Percentiles rank a stretch among this genome's conserved stretches.
Evolutionary conservation across 495 filamentous ascomycete genomes (phyloP).

Genomic region (Neurospora cerealis): DNA sequence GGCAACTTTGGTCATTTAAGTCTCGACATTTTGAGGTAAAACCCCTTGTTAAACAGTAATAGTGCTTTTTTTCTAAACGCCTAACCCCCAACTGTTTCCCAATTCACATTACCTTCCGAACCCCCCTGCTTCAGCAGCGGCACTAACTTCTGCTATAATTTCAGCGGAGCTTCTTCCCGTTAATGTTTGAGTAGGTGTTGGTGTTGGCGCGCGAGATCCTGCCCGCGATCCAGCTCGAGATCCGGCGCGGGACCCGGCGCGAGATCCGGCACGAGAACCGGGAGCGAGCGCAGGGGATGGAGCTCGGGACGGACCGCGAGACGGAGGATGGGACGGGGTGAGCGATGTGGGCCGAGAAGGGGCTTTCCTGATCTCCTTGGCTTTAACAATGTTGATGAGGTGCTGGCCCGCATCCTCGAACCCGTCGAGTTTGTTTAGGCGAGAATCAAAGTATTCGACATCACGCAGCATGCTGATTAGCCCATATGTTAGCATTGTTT

Average conservation of each 20-base stretch:
- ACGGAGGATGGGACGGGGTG: not conserved
- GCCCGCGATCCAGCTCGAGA: not conserved
- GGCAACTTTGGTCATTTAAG: not conserved
- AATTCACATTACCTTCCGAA: not conserved
- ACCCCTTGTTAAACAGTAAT: not conserved
- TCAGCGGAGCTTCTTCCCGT: not conserved
- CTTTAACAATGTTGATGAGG: constrained; percentile 56
- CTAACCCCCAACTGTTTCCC: not conserved
- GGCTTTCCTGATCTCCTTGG: constrained; percentile 39
- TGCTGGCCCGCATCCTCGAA: constrained; percentile 60
- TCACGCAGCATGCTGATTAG: constrained; percentile 64
- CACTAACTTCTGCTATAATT: not conserved
- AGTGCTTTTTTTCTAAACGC: not conserved
- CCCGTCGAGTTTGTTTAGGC: constrained; percentile 71
- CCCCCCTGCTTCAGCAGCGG: not conserved
- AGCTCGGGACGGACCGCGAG: not conserved
- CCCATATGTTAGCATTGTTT: constrained; percentile 8
- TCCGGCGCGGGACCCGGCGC: not conserved
- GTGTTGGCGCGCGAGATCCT: not conserved
- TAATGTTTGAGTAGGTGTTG: not conserved
- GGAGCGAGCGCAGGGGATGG: constrained; percentile 1
- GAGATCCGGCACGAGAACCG: not conserved
- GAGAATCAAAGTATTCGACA: constrained; percentile 62
- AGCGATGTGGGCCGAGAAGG: constrained; percentile 1
- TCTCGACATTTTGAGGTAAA: not conserved